Evolutionary conservation across 2,329 filamentous ascomycete genomes (phyloP), one percentile per base, ranked within the genome.

Genomic region (Aspergillus eucalypticola): DNA sequence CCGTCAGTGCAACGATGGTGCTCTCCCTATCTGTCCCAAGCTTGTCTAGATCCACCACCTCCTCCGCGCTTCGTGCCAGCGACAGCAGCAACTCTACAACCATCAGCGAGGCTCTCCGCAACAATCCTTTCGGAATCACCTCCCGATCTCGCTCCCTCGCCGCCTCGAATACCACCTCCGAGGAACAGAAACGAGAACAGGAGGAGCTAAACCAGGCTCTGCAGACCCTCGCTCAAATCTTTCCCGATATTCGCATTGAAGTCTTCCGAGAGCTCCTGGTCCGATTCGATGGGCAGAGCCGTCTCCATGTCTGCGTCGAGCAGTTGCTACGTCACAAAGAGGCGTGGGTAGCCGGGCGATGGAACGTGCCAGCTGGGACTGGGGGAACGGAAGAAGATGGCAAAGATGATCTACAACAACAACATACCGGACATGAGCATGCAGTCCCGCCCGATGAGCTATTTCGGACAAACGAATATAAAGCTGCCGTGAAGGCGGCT

Each of bases 191-290:
- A 17, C 72, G 66, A 5, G 74, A 78, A 46, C 72, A 75, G 39
- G 66, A 72, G 35, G 77, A 79, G 38, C 66, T 81, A 29, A 82
- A 82, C 62, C 64, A 70, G 8, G 74, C 77, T 19, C 67, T 82
- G 10, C 68, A 72, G 25, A 70, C 73, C 1, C 71, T 82, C 2
- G 75, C 75, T 3, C 70, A 71, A 10, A 70, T 81, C 11, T 82
- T 82, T 49, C 79, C 79, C 0, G 78, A 81, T 60, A 71, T 81
- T 44, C 76, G 76, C 53, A 67, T 78, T 56, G 80, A 82, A 60
- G 79, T 81, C 5, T 79, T 82, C 44, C 78, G 80, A 6, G 80
- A 82, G 66, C 64, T 82, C 27, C 71, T 82, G 19, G 64, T 75
- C 5, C 75, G 75, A 11, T 82, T 82, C 62, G 78, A 81, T 60